These are phyloP conservation scores for Amphirosellinia nigrospora DNA, from an alignment of 495 filamentous ascomycete genomes.

Conservation along the genomic window DNA sequence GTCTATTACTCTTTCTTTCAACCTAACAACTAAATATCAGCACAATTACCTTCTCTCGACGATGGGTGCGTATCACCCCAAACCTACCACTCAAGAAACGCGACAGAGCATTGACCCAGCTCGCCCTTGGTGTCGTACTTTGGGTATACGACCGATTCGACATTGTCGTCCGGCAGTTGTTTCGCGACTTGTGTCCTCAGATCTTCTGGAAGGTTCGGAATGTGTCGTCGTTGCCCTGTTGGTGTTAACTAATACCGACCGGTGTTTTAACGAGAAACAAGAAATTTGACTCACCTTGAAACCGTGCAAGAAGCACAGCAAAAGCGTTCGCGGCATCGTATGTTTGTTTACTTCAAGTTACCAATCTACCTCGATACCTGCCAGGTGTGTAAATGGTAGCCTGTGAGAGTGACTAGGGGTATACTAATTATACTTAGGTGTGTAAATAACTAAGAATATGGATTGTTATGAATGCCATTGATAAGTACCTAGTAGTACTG, in stretches of 20 bases:
- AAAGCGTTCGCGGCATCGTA: slow-evolving; percentile 77
- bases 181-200: slow-evolving; percentile 70
- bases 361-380: no score
- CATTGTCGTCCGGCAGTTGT: slow-evolving; percentile 71
- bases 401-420: no score
- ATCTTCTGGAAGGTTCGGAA: slow-evolving; percentile 77
- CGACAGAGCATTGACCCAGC: slow-evolving; percentile 72
- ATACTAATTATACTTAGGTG: slow-evolving; percentile 3
- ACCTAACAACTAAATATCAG: slow-evolving; percentile 60
- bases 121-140: slow-evolving; percentile 92
- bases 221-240: slow-evolving; percentile 84
- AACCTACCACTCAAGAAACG: slow-evolving; percentile 81
- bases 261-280: neutral
- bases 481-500: no score
- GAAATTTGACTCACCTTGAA: slow-evolving; percentile 71
- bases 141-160: slow-evolving; percentile 74
- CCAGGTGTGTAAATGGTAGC: no score
- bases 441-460: neutral
- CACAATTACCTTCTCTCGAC: slow-evolving; percentile 3
- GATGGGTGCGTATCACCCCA: neutral
- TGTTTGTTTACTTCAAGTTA: neutral
- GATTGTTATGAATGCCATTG: neutral
- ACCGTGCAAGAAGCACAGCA: slow-evolving; percentile 91
- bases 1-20: slow-evolving; percentile 89
- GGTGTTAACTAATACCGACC: neutral